phyloP scores from a whole-genome alignment of 306 rosid species.

The Casuarina equisetifolia region DNA sequence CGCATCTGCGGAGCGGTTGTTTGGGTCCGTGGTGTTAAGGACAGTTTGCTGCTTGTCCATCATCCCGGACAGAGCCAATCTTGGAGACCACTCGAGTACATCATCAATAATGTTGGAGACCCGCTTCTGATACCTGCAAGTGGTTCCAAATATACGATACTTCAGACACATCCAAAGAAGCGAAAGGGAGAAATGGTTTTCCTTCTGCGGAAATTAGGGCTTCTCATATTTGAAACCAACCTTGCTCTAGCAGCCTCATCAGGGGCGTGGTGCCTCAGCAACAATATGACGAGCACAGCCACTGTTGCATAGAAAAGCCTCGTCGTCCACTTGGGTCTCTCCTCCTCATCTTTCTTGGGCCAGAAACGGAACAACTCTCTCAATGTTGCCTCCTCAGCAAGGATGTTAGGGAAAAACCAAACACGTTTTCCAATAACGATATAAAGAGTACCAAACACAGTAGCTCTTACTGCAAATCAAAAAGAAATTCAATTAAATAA shows the following conservation, averaged over 20 bases:
- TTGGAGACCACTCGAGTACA: slow-evolving; percentile 98
- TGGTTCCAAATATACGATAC: background rate
- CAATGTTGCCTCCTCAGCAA: slow-evolving; percentile 95
- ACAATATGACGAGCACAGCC: slow-evolving; percentile 73
- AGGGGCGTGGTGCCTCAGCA: slow-evolving; percentile 97
- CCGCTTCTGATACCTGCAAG: slow-evolving; percentile 82
- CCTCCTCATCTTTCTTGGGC: slow-evolving; percentile 97
- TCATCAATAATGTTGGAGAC: slow-evolving; percentile 95
- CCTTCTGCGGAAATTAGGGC: background rate
- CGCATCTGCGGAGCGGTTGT: slow-evolving; percentile 35
- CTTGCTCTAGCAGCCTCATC: slow-evolving; percentile 99
- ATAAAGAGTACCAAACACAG: slow-evolving; percentile 69
- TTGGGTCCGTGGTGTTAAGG: slow-evolving; percentile 57
- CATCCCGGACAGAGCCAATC: slow-evolving; percentile 92
- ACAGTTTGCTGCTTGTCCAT: slow-evolving; percentile 82
- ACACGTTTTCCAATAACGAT: slow-evolving; percentile 75
- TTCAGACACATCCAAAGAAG: slow-evolving; percentile 14
- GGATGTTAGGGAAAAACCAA: slow-evolving; percentile 97
- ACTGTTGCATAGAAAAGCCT: slow-evolving; percentile 78
- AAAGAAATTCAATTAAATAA: slow-evolving; percentile 1
- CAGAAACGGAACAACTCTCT: slow-evolving; percentile 89
- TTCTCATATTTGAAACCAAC: slow-evolving; percentile 40
- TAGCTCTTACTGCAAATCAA: slow-evolving; percentile 71
- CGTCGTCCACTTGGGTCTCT: slow-evolving; percentile 90
- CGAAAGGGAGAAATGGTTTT: background rate